Conservation (phyloP, 176 grass and related monocot genomes). For the Sorghum bicolor region Sorghum_bicolor_NCBIv3 NC_012871.2:14377001-14377500, state of each 20-base stretch:
- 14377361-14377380: constrained; percentile 90
- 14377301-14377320: not conserved
- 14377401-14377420: constrained; percentile 77
- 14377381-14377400: constrained; percentile 82
- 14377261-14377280: constrained; percentile 4
- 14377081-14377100: not conserved
- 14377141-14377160: not conserved
- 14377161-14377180: not conserved
- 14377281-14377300: not conserved
- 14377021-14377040: not conserved
- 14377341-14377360: not conserved
- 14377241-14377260: not conserved
- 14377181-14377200: not conserved
- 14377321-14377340: not conserved
- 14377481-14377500: constrained; percentile 70
- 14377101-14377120: not conserved
- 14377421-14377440: constrained; percentile 63
- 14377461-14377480: constrained; percentile 93
- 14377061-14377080: not conserved
- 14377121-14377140: not conserved
- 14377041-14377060: not conserved
- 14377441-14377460: constrained; percentile 77
- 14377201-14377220: not conserved
- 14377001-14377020: not conserved
- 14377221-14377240: not conserved